A percentile compares a stretch with the other conserved stretches of the same genome.
These are phyloP conservation scores for Phytophthora syringae DNA, from an alignment of 352 stramenopile genomes.

Conservation along the genomic window DNA sequence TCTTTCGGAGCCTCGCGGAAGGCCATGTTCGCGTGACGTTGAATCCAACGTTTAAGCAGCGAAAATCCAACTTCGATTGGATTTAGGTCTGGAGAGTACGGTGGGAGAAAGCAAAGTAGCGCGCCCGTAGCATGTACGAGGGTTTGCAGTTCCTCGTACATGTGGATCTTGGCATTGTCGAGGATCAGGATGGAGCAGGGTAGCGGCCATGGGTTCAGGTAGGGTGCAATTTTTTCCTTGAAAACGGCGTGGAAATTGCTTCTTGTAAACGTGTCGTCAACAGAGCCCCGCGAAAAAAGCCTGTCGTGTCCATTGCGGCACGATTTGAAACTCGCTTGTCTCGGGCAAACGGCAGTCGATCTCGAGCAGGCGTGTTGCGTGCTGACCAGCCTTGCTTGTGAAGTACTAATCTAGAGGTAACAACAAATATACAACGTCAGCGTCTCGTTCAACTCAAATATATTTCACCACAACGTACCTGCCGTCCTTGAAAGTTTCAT, in stretches of 20 bases:
- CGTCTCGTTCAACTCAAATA: neutral
- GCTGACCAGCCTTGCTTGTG: conserved; percentile 6
- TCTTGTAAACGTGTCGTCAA: conserved; percentile 6
- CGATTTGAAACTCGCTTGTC: conserved; percentile 10
- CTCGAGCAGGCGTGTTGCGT: conserved; percentile 1
- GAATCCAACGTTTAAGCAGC: neutral
- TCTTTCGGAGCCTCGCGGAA: conserved; percentile 1
- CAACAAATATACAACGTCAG: too few species aligned
- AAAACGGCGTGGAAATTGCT: conserved; percentile 82
- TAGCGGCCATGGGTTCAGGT: conserved; percentile 87
- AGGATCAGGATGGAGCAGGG: conserved; percentile 75
- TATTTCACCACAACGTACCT: neutral
- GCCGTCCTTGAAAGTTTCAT: conserved; percentile 10
- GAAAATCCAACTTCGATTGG: neutral
- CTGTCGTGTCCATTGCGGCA: conserved; percentile 4
- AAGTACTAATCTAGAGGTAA: neutral
- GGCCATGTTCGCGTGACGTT: conserved; percentile 3
- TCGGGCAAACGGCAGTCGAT: conserved; percentile 1
- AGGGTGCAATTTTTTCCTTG: conserved; percentile 55
- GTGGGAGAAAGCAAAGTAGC: conserved; percentile 47
- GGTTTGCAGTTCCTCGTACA: conserved; percentile 93
- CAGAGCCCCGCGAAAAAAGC: conserved; percentile 8
- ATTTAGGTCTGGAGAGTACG: conserved; percentile 10
- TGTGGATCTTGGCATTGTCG: conserved; percentile 61
- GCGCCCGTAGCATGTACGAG: conserved; percentile 94